phyloP scores from a whole-genome alignment of 148 eudicot species.

The Camellia lanceoleosa region DNA sequence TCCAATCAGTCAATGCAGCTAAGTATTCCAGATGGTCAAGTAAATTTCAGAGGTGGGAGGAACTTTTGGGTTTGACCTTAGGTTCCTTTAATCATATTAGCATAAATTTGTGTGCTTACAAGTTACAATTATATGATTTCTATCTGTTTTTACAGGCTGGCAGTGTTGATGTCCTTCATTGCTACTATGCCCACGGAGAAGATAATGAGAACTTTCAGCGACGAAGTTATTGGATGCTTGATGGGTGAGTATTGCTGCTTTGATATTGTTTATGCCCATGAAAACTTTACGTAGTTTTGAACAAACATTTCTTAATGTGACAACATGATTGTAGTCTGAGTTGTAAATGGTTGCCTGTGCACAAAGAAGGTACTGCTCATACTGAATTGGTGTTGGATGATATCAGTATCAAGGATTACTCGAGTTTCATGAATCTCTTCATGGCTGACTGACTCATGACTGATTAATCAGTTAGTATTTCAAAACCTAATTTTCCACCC shows the following conservation, averaged over 20 bases:
- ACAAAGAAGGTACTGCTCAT: neutral
- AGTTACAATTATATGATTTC: neutral
- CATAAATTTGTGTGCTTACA: neutral
- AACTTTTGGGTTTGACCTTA: neutral
- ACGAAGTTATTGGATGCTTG: slow-evolving; percentile 66
- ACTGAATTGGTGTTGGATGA: neutral
- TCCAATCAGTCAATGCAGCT: neutral
- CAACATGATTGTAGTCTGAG: neutral
- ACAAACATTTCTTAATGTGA: neutral
- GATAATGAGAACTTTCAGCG: slow-evolving; percentile 60
- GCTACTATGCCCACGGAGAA: slow-evolving; percentile 72
- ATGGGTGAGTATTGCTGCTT: slow-evolving; percentile 46
- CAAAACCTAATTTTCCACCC: neutral
- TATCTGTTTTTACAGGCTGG: slow-evolving; percentile 41
- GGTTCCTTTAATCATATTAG: neutral
- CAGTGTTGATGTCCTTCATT: slow-evolving; percentile 58
- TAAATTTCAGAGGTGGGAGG: neutral
- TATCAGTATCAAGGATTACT: neutral
- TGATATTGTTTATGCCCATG: neutral
- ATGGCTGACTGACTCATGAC: neutral
- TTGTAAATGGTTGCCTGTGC: neutral
- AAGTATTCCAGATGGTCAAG: neutral
- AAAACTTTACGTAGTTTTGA: neutral
- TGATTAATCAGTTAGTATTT: neutral
- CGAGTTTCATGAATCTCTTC: neutral